These are phyloP conservation scores for Lupinus albus DNA, from an alignment of 306 rosid species.

Conservation along the genomic window DNA sequence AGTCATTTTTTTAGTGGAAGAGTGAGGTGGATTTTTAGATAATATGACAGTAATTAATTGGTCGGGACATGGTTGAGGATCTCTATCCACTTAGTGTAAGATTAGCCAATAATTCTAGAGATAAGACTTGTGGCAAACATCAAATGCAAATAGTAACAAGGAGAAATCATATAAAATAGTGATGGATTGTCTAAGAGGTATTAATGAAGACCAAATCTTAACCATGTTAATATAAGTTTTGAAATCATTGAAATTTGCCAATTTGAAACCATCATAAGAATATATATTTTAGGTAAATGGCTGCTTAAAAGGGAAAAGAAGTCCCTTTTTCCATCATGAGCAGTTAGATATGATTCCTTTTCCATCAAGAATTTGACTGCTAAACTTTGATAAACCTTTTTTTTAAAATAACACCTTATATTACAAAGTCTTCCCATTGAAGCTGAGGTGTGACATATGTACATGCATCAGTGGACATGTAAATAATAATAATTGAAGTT, in stretches of 20 bases:
- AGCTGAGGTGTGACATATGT: slow-evolving; percentile 48
- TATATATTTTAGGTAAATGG: slow-evolving; percentile 5
- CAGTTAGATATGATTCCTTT: slow-evolving; percentile 52
- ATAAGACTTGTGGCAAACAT: no score
- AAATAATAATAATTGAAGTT: slow-evolving; percentile 33
- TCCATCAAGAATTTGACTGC: slow-evolving; percentile 58
- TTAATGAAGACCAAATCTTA: not conserved
- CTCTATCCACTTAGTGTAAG: no score
- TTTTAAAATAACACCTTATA: not conserved
- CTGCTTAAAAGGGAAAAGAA: slow-evolving; percentile 31
- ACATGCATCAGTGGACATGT: slow-evolving; percentile 46
- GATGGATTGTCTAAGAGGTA: slow-evolving; percentile 22
- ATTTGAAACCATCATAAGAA: not conserved
- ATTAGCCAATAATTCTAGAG: no score
- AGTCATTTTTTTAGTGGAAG: no score
- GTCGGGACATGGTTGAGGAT: no score
- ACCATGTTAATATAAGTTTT: not conserved
- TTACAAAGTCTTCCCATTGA: slow-evolving; percentile 50
- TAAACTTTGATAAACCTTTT: not conserved
- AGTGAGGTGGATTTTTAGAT: no score
- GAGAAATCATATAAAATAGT: not conserved
- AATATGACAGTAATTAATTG: no score
- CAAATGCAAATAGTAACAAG: no score
- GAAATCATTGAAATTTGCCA: slow-evolving; percentile 23
- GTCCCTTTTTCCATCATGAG: slow-evolving; percentile 45